Evolutionary conservation across 495 filamentous ascomycete species (phyloP).

Genomic region (Aspergillus saccharolyticus): DNA sequence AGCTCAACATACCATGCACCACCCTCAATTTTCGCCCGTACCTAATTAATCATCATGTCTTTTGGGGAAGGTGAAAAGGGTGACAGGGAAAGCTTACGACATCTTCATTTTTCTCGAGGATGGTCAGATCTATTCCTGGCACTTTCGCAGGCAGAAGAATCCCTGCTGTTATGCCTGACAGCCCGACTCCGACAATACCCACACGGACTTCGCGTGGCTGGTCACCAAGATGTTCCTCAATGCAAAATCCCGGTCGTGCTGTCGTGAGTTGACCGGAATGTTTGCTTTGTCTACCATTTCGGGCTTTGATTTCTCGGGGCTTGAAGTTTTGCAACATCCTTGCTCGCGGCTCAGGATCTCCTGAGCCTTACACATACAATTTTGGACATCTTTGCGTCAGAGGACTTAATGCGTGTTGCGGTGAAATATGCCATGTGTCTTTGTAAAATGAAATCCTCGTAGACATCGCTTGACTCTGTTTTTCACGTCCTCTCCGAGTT

Average conservation of each 20-base stretch:
- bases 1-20: conserved; percentile 41
- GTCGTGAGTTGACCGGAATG: neutral
- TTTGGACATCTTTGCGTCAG: too few relatives aligned
- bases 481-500: too few relatives aligned
- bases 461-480: too few relatives aligned
- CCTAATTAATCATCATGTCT: neutral
- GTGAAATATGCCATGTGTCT: neutral
- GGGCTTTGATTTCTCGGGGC: neutral
- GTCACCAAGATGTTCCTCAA: conserved; percentile 42
- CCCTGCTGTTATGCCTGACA: conserved; percentile 48
- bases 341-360: neutral
- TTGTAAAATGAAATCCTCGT: too few relatives aligned
- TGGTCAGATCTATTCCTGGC: conserved; percentile 46
- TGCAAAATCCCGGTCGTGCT: conserved; percentile 20
- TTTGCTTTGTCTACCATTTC: neutral
- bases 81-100: conserved; percentile 31
- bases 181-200: conserved; percentile 49
- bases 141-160: conserved; percentile 46
- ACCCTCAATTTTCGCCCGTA: conserved; percentile 35
- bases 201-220: conserved; percentile 41
- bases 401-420: neutral
- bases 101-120: conserved; percentile 53
- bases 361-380: neutral
- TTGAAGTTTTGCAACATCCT: neutral
- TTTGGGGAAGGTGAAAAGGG: neutral